Evolutionary conservation across 2,329 filamentous ascomycete species (phyloP).

Genomic region (Aureobasidium sp.): DNA sequence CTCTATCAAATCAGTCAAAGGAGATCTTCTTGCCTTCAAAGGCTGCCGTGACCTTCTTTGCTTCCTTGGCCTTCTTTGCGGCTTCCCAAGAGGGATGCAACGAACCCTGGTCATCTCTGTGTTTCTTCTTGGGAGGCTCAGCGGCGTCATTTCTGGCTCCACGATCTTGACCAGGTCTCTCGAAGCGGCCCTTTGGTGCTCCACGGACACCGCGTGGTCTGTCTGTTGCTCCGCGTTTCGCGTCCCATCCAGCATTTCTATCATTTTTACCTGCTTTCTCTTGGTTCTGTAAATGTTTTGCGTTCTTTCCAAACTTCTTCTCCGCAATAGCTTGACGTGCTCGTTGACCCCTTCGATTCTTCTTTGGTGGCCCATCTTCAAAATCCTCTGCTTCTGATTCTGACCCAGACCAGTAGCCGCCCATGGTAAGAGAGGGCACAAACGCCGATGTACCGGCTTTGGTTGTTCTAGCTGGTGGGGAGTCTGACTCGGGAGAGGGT

Average conservation of each 20-base stretch:
- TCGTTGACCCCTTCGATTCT: constrained; percentile 68
- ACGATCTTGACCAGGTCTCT: constrained; percentile 18
- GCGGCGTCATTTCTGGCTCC: constrained; percentile 18
- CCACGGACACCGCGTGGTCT: constrained; percentile 16
- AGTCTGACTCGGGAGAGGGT: constrained; percentile 15
- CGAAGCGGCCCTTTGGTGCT: constrained; percentile 19
- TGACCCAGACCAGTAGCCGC: constrained; percentile 69
- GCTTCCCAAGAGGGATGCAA: constrained; percentile 60
- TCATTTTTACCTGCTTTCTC: constrained; percentile 25
- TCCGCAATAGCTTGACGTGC: constrained; percentile 73
- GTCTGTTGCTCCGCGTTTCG: constrained; percentile 45
- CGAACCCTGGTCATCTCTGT: constrained; percentile 42
- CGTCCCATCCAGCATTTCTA: constrained; percentile 51
- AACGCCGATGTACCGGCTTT: constrained; percentile 48
- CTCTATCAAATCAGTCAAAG: constrained; percentile 43
- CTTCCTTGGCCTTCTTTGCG: constrained; percentile 51
- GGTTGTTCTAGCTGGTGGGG: constrained; percentile 19
- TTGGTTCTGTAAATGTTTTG: constrained; percentile 54
- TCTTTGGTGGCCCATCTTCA: constrained; percentile 47
- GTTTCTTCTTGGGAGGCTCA: constrained; percentile 23
- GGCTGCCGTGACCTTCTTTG: constrained; percentile 36
- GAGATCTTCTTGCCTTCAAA: constrained; percentile 55
- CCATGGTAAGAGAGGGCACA: constrained; percentile 65
- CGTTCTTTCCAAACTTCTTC: constrained; percentile 66
- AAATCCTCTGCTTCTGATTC: constrained; percentile 60